phyloP scores from a whole-genome alignment of 345 rosid genomes.

The Pistacia integerrima region DNA sequence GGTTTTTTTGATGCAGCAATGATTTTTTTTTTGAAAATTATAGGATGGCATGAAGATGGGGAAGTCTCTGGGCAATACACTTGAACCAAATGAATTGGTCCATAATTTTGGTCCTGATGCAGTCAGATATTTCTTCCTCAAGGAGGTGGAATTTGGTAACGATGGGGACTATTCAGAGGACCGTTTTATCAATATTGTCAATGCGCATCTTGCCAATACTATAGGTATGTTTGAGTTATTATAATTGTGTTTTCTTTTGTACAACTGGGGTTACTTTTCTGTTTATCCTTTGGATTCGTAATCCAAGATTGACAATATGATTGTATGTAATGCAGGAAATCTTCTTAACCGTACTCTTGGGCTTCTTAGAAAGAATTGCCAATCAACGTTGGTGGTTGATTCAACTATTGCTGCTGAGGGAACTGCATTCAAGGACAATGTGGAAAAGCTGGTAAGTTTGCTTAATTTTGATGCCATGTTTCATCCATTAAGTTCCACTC shows the following conservation, averaged over 20 bases:
- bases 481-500: background rate
- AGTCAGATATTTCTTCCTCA: constrained; percentile 87
- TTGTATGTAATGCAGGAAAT: constrained; percentile 60
- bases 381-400: constrained; percentile 75
- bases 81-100: constrained; percentile 85
- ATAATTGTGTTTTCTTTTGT: background rate
- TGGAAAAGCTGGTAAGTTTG: constrained; percentile 63
- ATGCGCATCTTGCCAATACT: constrained; percentile 96
- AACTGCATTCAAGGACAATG: constrained; percentile 57
- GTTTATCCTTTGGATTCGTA: background rate
- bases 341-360: constrained; percentile 94
- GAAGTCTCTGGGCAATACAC: constrained; percentile 86
- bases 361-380: constrained; percentile 83
- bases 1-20: constrained; percentile 56
- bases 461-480: background rate
- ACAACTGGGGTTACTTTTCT: background rate
- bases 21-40: constrained; percentile 50
- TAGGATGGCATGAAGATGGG: constrained; percentile 99
- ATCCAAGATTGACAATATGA: constrained; percentile 1
- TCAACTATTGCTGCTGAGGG: constrained; percentile 74
- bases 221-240: constrained; percentile 52
- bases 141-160: constrained; percentile 89
- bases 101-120: constrained; percentile 86
- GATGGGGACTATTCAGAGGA: constrained; percentile 98
- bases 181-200: constrained; percentile 74